Base-by-base conservation (phyloP, 2,329 filamentous ascomycete species). In the Fusarium udum region DNA sequence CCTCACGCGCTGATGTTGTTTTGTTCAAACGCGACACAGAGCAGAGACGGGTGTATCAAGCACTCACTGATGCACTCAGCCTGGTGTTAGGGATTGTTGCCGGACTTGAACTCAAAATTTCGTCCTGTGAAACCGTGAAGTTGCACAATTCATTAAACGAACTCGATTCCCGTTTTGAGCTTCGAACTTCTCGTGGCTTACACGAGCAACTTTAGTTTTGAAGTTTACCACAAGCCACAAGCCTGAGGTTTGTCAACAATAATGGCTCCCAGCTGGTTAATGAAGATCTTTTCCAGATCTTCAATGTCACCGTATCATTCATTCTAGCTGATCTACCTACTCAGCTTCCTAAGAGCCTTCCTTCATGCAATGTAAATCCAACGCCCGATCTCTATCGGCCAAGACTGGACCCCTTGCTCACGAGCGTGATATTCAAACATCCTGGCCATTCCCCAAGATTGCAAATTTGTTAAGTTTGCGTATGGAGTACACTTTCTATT, bases 381-480 rank as follows among this genome's bases (percentile, higher is more conserved):
- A 42, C 58, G 37, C 63, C 67, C 69, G 71, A 64, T 73, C 68
- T 71, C 51, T 66, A 61, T 69, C 59, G 56, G 49, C 59, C 61
- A 57, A 72, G 46, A 32, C 36, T 40, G 48, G 28, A 22, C 39
- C 61, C 58, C 63, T 55, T 70, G 43, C 42, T 28, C 31, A 43
- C 36, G n/a, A n/a, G 26, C 32, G n/a, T 45, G 55, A 43, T 58
- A 63, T 53, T 57, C 68, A 28, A 42, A 42, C 49, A 66, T 56
- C 58, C 70, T 43, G 56, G 51, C 59, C 52, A 42, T 45, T 56
- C 36, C 45, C 60, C 18, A 32, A 68, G 52, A 63, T 46, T 72
- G 39, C 45, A 58, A 53, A 58, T 55, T 56, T 46, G 56, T 55
- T 31, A 40, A 55, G 37, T 58, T 56, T 43, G 32, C 40, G 62